Evolutionary conservation across 352 stramenopile species (phyloP).

Genomic region (Peronospora farinosa): DNA sequence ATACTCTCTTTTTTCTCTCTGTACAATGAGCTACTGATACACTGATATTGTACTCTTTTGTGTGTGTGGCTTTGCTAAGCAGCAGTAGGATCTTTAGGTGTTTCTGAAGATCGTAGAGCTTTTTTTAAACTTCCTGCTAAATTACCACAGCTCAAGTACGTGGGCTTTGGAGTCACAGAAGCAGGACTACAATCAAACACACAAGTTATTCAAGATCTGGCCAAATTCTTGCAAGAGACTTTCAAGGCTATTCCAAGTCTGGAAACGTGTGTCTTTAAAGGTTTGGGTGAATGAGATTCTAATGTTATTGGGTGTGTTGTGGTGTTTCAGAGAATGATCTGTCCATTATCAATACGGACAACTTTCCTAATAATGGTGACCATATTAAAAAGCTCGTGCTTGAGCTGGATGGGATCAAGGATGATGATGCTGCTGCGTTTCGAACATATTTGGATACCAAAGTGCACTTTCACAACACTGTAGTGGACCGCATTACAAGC

Average conservation of each 20-base stretch:
- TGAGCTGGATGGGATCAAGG: slow-evolving; percentile 21
- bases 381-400: slow-evolving; percentile 43
- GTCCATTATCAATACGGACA: slow-evolving; percentile 87
- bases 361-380: slow-evolving; percentile 65
- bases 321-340: too few relatives aligned
- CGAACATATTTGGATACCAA: slow-evolving; percentile 34
- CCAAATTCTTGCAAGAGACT: slow-evolving; percentile 40
- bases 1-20: too few relatives aligned
- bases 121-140: slow-evolving; percentile 39
- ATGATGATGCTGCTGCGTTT: slow-evolving; percentile 26
- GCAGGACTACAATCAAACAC: slow-evolving; percentile 19
- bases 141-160: slow-evolving; percentile 34
- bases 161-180: slow-evolving; percentile 66
- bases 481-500: slow-evolving; percentile 72
- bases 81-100: too few relatives aligned
- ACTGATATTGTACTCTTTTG: too few relatives aligned
- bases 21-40: too few relatives aligned
- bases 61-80: too few relatives aligned
- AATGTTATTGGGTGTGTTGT: too few relatives aligned
- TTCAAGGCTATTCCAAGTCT: slow-evolving; percentile 34
- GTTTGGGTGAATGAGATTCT: too few relatives aligned
- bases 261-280: too few relatives aligned
- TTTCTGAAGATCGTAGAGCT: too few relatives aligned
- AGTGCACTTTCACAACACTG: slow-evolving; percentile 79
- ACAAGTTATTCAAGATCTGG: slow-evolving; percentile 28